phyloP scores from a whole-genome alignment of 345 rosid species.

The Lumnitzera littorea region DNA sequence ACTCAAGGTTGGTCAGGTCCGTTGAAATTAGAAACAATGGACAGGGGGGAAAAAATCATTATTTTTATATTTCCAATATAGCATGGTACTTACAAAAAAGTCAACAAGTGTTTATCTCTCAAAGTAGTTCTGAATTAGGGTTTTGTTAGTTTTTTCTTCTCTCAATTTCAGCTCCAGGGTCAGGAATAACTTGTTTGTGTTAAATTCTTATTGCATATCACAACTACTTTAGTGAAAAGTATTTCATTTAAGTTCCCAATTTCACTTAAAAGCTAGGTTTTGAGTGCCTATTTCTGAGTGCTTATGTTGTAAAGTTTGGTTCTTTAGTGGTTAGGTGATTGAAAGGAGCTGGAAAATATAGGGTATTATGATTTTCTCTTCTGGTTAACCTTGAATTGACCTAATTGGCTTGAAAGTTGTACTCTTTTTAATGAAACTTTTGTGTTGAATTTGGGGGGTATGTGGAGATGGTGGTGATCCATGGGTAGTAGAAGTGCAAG shows the following conservation, averaged over 20 bases:
- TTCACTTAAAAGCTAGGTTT: neutral
- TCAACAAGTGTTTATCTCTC: constrained; percentile 17
- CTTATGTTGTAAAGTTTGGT: neutral
- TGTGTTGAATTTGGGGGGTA: neutral
- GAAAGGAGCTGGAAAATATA: too few species aligned
- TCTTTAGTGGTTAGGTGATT: neutral
- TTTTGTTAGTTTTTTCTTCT: neutral
- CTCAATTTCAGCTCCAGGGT: constrained; percentile 1
- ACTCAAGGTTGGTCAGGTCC: constrained; percentile 15
- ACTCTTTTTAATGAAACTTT: neutral
- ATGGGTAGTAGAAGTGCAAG: constrained; percentile 35
- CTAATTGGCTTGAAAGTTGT: neutral
- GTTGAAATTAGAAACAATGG: constrained; percentile 2
- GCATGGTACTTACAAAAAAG: constrained; percentile 1
- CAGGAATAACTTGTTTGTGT: neutral
- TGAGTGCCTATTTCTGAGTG: neutral
- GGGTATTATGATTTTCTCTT: too few species aligned
- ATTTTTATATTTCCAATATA: neutral
- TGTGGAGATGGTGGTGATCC: constrained; percentile 24
- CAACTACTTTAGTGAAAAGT: too few species aligned
- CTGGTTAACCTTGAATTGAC: neutral
- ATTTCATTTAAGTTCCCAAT: too few species aligned
- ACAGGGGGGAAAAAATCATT: neutral
- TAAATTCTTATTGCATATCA: too few species aligned
- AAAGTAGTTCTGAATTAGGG: constrained; percentile 10